Conservation (phyloP, 192 early-diverging fungal genomes). For the Chytriomyces sp. region DNA sequence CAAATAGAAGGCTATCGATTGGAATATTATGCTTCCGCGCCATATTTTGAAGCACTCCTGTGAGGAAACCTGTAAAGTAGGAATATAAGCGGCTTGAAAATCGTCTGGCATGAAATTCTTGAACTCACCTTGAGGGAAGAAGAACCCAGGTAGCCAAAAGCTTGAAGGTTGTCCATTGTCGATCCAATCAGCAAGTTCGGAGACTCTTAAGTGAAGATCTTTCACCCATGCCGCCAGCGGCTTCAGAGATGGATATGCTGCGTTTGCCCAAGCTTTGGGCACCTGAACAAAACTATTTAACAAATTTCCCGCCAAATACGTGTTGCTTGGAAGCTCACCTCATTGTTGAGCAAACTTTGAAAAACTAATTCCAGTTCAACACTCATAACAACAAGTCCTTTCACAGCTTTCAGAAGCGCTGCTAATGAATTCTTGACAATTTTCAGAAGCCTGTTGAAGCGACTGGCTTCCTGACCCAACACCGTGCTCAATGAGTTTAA, state of each 20-base stretch:
- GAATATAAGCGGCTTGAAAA: not conserved
- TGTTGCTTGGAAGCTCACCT: constrained; percentile 41
- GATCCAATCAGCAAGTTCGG: constrained; percentile 47
- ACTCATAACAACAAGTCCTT: constrained; percentile 66
- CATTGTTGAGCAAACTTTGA: constrained; percentile 59
- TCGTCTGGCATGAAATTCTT: not conserved
- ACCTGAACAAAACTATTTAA: constrained; percentile 37
- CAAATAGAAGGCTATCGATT: constrained; percentile 58
- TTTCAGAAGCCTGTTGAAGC: constrained; percentile 58
- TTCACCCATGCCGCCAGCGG: constrained; percentile 61
- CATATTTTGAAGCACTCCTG: constrained; percentile 65
- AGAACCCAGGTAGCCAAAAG: constrained; percentile 69
- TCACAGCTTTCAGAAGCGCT: constrained; percentile 57
- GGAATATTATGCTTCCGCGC: constrained; percentile 61
- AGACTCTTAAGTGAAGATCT: constrained; percentile 53
- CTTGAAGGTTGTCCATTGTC: constrained; percentile 54
- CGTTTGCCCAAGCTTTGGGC: constrained; percentile 51
- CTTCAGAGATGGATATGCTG: constrained; percentile 62
- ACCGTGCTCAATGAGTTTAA: constrained; percentile 62
- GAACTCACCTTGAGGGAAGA: constrained; percentile 63
- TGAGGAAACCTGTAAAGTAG: constrained; percentile 51
- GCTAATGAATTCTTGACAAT: constrained; percentile 49
- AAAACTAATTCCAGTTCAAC: constrained; percentile 60
- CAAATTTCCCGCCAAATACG: not conserved
- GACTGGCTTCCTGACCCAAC: constrained; percentile 51